phyloP scores from a whole-genome alignment of 1,284 basidiomycete genomes.

The Apiotrichum veenhuisii region DNA sequence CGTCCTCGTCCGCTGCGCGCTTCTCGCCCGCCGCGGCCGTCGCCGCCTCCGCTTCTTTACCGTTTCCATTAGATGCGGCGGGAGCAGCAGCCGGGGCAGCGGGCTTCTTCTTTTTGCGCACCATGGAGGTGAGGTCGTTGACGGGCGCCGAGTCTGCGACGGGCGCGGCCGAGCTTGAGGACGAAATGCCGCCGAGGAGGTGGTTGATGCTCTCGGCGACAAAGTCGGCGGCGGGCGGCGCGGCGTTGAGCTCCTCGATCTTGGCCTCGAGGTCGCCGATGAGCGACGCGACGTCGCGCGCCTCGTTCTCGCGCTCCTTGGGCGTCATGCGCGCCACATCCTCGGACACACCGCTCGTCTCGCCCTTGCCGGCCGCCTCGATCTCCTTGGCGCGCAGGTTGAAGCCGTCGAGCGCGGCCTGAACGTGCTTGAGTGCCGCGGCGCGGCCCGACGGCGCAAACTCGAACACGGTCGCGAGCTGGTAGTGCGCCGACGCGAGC shows the following conservation, averaged over 20 bases:
- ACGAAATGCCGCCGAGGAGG: conserved; percentile 54
- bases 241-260: conserved; percentile 81
- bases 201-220: conserved; percentile 48
- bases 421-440: conserved; percentile 74
- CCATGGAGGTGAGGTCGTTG: conserved; percentile 75
- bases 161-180: conserved; percentile 3
- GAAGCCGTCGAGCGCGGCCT: conserved; percentile 71
- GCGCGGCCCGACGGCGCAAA: conserved; percentile 66
- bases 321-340: conserved; percentile 55
- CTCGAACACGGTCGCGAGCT: conserved; percentile 82
- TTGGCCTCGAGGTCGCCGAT: conserved; percentile 75
- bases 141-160: conserved; percentile 52
- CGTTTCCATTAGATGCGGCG: conserved; percentile 49
- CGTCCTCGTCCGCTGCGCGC: conserved; percentile 45
- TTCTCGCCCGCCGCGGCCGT: conserved; percentile 37
- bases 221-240: conserved; percentile 58
- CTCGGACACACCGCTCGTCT: conserved; percentile 31
- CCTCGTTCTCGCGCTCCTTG: conserved; percentile 66
- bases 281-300: conserved; percentile 70
- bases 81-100: neutral
- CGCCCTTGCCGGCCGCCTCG: conserved; percentile 32
- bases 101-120: conserved; percentile 66
- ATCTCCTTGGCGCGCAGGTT: conserved; percentile 65
- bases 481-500: conserved; percentile 84
- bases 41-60: too few species aligned